phyloP scores from a whole-genome alignment of 352 stramenopile species.

The Phytophthora lateralis region DNA sequence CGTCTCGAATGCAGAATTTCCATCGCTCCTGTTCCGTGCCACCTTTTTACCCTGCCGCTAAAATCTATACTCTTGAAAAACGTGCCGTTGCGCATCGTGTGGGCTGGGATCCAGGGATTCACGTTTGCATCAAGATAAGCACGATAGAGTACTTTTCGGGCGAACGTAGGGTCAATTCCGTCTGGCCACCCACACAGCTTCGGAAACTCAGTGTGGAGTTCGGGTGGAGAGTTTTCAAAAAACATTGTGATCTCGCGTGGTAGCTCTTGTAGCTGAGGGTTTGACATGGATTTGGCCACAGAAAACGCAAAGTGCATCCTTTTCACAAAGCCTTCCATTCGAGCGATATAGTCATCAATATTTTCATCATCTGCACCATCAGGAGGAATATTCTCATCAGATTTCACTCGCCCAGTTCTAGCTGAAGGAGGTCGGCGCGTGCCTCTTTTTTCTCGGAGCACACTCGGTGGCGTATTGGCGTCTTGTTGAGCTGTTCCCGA shows the following conservation, averaged over 20 bases:
- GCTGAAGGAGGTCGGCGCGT: not conserved
- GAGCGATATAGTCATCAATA: slow-evolving; percentile 32
- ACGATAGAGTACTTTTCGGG: slow-evolving; percentile 24
- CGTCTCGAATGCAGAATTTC: slow-evolving; percentile 7
- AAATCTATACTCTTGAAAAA: slow-evolving; percentile 6
- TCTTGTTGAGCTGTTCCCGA: not conserved
- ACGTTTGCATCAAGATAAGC: slow-evolving; percentile 24
- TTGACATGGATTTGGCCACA: not conserved
- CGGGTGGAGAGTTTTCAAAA: slow-evolving; percentile 4
- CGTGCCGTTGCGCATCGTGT: slow-evolving; percentile 10
- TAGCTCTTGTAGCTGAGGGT: not conserved
- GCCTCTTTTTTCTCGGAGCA: slow-evolving; percentile 9
- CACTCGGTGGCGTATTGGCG: slow-evolving; percentile 3
- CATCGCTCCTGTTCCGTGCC: slow-evolving; percentile 29
- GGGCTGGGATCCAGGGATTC: slow-evolving; percentile 21
- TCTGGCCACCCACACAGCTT: slow-evolving; percentile 29
- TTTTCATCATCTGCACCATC: slow-evolving; percentile 1
- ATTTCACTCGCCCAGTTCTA: not conserved
- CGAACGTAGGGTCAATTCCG: slow-evolving; percentile 22
- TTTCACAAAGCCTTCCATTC: slow-evolving; percentile 17
- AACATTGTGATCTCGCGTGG: slow-evolving; percentile 25
- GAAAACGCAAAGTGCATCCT: slow-evolving; percentile 3
- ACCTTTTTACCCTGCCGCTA: slow-evolving; percentile 23
- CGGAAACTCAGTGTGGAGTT: slow-evolving; percentile 29
- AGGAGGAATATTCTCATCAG: not conserved